Conservation (phyloP, 2,329 filamentous ascomycete genomes). For the Cladobotryum protrusum region DNA sequence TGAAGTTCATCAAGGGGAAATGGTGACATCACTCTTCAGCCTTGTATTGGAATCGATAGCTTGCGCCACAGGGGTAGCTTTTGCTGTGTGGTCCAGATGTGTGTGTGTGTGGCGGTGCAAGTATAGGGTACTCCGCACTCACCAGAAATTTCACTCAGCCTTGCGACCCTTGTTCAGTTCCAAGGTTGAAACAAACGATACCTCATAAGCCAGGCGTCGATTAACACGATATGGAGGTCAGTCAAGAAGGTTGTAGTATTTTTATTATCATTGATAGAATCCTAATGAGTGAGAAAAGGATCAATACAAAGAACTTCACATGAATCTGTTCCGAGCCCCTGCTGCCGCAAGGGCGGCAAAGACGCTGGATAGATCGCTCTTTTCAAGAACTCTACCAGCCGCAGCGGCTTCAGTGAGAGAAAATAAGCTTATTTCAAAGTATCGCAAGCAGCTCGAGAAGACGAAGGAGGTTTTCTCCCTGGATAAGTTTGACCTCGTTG, state of each 20-base stretch:
- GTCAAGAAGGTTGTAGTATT: conserved; percentile 5
- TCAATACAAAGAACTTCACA: conserved; percentile 36
- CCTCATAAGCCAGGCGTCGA: conserved; percentile 15
- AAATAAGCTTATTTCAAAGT: conserved; percentile 65
- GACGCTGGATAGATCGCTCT: conserved; percentile 76
- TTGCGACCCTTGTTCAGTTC: conserved; percentile 15
- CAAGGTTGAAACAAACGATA: conserved; percentile 15
- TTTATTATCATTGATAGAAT: no score
- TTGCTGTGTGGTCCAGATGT: not conserved
- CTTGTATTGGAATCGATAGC: conserved; percentile 1
- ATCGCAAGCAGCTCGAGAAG: conserved; percentile 59
- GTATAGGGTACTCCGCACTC: conserved; percentile 21
- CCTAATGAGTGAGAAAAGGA: conserved; percentile 17
- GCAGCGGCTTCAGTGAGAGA: conserved; percentile 74
- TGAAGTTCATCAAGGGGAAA: no score
- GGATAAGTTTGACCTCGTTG: conserved; percentile 58
- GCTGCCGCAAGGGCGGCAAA: conserved; percentile 68
- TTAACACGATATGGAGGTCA: conserved; percentile 27
- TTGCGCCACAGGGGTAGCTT: conserved; percentile 9
- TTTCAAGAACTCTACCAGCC: conserved; percentile 68
- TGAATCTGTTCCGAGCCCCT: conserved; percentile 68
- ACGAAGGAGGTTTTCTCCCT: conserved; percentile 60
- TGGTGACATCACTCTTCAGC: conserved; percentile 19
- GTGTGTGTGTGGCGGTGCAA: conserved; percentile 18
- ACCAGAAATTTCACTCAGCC: conserved; percentile 24